These are phyloP conservation scores for Talaromyces sp. DNA, from an alignment of 2,329 filamentous ascomycete genomes.

Conservation along the genomic window DNA sequence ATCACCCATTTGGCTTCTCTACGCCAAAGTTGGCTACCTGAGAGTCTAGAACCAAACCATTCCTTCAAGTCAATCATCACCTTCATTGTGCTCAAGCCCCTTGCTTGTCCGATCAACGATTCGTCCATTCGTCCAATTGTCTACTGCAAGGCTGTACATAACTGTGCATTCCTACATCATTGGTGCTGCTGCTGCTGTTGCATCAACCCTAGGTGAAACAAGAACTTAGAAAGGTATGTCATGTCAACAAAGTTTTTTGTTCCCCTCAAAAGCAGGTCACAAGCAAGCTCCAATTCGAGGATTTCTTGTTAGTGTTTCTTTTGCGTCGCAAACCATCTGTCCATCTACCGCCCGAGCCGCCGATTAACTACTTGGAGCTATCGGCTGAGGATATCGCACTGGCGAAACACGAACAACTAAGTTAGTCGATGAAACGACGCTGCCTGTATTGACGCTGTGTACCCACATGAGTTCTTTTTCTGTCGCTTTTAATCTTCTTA, in stretches of 20 bases:
- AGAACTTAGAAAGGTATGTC: constrained; percentile 9
- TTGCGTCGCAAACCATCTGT: background rate
- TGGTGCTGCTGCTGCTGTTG: too few relatives aligned
- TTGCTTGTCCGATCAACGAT: background rate
- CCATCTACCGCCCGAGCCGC: constrained; percentile 11
- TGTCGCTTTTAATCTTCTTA: constrained; percentile 1
- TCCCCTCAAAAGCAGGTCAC: background rate
- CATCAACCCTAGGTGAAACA: background rate
- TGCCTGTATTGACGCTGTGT: constrained; percentile 3
- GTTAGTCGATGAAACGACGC: constrained; percentile 1
- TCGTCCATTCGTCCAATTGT: too few relatives aligned
- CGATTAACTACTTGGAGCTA: background rate
- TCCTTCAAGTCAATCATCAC: background rate
- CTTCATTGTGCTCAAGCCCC: constrained; percentile 2
- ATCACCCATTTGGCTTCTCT: background rate
- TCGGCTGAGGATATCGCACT: background rate
- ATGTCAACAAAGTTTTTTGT: background rate
- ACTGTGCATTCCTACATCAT: background rate
- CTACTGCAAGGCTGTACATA: background rate
- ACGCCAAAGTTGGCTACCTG: background rate
- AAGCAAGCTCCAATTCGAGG: background rate
- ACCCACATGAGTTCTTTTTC: constrained; percentile 10
- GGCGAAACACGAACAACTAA: background rate
- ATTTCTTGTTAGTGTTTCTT: background rate
- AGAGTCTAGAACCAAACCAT: background rate